Conservation (phyloP, 2,329 filamentous ascomycete genomes). For the Nigrospora oryzae region DNA sequence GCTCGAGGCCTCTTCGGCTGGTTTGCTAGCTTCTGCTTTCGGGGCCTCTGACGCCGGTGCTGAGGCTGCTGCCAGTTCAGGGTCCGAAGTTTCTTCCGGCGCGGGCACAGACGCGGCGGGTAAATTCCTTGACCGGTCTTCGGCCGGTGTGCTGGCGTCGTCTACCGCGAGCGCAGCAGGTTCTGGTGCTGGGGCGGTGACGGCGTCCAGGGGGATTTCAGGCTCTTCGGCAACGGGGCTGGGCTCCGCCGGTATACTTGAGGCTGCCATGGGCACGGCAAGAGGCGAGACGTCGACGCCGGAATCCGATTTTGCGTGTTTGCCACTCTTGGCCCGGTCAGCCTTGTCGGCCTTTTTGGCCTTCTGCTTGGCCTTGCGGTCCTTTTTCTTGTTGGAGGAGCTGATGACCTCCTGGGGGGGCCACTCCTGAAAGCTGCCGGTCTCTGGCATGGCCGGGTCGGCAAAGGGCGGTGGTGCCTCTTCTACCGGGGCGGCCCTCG, state of each 20-base stretch:
- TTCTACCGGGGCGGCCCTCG: not conserved
- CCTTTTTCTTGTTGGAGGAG: constrained; percentile 5
- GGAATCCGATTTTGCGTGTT: not conserved
- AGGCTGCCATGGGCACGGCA: not conserved
- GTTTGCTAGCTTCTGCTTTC: not conserved
- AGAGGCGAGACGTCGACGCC: not conserved
- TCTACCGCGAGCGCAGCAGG: too few relatives aligned
- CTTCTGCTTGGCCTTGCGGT: constrained; percentile 7
- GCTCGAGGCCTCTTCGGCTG: not conserved
- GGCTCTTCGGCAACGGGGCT: too few relatives aligned
- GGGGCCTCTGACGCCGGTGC: too few relatives aligned
- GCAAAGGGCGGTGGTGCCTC: not conserved
- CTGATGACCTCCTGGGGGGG: too few relatives aligned
- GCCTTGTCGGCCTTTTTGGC: constrained; percentile 5
- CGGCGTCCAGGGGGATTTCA: too few relatives aligned
- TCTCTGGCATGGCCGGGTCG: too few relatives aligned
- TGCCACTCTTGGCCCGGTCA: constrained; percentile 1
- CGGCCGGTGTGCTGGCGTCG: too few relatives aligned
- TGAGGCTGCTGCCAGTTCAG: not conserved
- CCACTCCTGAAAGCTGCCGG: too few relatives aligned
- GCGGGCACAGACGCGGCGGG: too few relatives aligned
- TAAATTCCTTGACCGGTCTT: too few relatives aligned
- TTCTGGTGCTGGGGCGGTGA: too few relatives aligned
- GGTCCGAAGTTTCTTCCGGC: too few relatives aligned
- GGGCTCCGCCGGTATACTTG: not conserved